phyloP scores from a whole-genome alignment of 2,329 filamentous ascomycete species.

The Xylaria sp. region DNA sequence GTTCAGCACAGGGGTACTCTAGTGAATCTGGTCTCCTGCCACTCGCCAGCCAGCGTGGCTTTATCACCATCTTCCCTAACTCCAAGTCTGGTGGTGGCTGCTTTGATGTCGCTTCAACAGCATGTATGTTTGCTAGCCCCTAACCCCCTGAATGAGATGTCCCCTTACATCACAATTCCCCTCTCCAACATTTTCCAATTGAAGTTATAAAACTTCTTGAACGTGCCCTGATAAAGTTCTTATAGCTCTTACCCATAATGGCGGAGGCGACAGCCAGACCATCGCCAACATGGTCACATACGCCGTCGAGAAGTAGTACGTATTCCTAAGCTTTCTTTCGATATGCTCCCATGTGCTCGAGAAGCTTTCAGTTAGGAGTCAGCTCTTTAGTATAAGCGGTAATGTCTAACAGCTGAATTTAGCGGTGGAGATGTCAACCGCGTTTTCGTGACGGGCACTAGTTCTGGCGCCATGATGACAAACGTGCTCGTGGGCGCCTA shows the following conservation, averaged over 20 bases:
- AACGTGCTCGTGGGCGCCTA: constrained; percentile 60
- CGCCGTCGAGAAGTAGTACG: constrained; percentile 48
- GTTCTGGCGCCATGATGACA: constrained; percentile 51
- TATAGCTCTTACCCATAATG: constrained; percentile 50
- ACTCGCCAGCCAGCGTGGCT: constrained; percentile 65
- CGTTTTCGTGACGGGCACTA: constrained; percentile 48
- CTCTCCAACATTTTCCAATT: too few species aligned
- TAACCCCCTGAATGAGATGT: too few species aligned
- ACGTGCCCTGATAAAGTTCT: not conserved
- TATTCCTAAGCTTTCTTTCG: not conserved
- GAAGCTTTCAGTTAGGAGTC: not conserved
- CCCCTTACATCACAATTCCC: too few species aligned
- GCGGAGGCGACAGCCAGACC: constrained; percentile 55
- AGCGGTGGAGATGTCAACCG: constrained; percentile 48
- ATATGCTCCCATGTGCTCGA: not conserved
- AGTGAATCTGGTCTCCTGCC: constrained; percentile 62
- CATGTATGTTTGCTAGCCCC: constrained; percentile 43
- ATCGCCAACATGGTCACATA: constrained; percentile 54
- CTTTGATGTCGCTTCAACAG: constrained; percentile 69
- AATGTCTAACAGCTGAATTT: not conserved
- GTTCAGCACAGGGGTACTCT: constrained; percentile 64
- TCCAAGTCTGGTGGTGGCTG: constrained; percentile 59
- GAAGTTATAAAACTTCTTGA: not conserved
- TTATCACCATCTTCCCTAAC: constrained; percentile 64
- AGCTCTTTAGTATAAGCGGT: not conserved